Evolutionary conservation across 1,139 yeast genomes (phyloP), one percentile per base, ranked within the genome.

Genomic region (Wickerhamomyces sp.): DNA sequence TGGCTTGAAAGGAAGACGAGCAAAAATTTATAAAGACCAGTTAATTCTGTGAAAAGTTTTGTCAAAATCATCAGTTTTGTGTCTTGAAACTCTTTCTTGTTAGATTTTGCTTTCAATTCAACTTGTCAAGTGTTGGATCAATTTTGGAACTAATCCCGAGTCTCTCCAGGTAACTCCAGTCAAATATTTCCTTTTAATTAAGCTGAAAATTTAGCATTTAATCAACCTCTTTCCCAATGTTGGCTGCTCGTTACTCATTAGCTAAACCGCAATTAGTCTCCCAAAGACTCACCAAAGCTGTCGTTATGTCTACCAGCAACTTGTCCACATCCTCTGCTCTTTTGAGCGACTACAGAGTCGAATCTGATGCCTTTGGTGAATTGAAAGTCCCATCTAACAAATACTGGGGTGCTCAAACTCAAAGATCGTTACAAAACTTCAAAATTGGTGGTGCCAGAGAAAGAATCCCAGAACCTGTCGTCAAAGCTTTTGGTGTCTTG

Each of bases 351-450:
- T 64, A 61, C 54, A 81, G 97, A 71, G 76, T 76, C 44, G 98
- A 92, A 65, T 76, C 89, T 43, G 98, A 92, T 66, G 97, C 97
- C 38, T 92, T 92, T 60, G 98, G 98, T 54, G 96, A 87, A 60
- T 84, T 92, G 57, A 86, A 86, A 59, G 97, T 90, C 38, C 95
- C 89, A 43, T 68, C 76, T 45, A 74, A 84, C 59, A 81, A 79
- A 61, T 90, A 90, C 72, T 90, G 96, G 87, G 97, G 98, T 46
- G 97, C 98, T 32, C 98, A 92, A 70, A 92, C 98, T 45, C 97
- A 94, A 64, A 78, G 95, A 66, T 83, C 97, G 13, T 75, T 81
- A 56, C 85, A 82, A 67, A 92, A 92, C 74, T 92, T 92, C 73
- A 86, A 89, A 65, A 92, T 92, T 58, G 98, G 98, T 51, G 97